Evolutionary conservation across 768 basidiomycete genomes (phyloP).

Genomic region (Cystofilobasidium bisporidii): DNA sequence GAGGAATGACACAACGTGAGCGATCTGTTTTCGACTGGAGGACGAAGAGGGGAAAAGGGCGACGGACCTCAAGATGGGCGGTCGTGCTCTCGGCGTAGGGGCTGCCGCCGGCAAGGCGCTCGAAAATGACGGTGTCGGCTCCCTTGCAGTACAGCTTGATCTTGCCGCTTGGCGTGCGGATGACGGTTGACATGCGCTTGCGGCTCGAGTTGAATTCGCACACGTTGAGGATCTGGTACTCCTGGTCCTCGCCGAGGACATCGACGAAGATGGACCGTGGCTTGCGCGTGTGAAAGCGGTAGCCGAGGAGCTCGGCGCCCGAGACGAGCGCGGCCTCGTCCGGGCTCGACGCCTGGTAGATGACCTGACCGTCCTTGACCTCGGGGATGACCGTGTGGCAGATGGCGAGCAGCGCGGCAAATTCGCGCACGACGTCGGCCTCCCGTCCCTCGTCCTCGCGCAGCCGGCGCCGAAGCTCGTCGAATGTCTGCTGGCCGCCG

Average conservation of each 20-base stretch:
- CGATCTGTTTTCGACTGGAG: too few relatives aligned
- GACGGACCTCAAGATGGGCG: conserved; percentile 70
- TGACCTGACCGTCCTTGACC: conserved; percentile 68
- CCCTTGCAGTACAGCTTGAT: conserved; percentile 96
- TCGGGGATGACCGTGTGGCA: conserved; percentile 99
- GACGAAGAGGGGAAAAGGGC: too few relatives aligned
- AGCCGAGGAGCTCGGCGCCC: conserved; percentile 84
- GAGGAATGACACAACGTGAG: background rate
- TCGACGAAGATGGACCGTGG: conserved; percentile 90
- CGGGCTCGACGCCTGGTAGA: conserved; percentile 92
- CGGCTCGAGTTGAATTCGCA: conserved; percentile 98
- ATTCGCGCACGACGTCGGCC: conserved; percentile 53
- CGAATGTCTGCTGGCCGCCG: conserved; percentile 67
- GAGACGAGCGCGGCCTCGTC: conserved; percentile 94
- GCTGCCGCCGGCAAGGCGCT: conserved; percentile 70
- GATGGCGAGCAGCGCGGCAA: conserved; percentile 75
- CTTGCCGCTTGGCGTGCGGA: conserved; percentile 74
- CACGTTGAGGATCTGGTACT: conserved; percentile 87
- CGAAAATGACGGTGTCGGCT: conserved; percentile 93
- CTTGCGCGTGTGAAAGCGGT: conserved; percentile 92
- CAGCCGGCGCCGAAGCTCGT: conserved; percentile 49
- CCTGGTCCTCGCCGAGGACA: conserved; percentile 57
- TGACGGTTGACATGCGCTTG: conserved; percentile 94
- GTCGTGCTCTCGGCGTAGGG: conserved; percentile 76
- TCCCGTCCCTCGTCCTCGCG: conserved; percentile 38